Conservation (phyloP, 352 stramenopile species). For the Globisporangium okanoganense region DNA sequence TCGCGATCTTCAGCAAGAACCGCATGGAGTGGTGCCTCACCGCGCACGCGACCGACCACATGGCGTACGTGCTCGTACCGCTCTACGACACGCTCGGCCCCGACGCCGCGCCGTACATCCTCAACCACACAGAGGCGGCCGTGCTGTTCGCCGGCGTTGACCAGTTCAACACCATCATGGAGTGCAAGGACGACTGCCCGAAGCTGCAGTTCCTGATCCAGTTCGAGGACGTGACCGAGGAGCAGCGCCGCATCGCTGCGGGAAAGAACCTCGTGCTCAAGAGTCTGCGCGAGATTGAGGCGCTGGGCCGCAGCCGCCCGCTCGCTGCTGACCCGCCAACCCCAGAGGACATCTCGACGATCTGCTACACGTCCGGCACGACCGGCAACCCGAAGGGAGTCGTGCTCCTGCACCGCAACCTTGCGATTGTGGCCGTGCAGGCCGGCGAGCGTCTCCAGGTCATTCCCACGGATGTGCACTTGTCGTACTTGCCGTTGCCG, state of each 20-base stretch:
- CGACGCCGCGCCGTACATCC: slow-evolving; percentile 63
- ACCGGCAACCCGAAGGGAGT: slow-evolving; percentile 96
- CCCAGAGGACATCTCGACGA: slow-evolving; percentile 87
- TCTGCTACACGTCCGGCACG: slow-evolving; percentile 96
- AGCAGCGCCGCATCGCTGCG: slow-evolving; percentile 21
- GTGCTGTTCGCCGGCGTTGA: slow-evolving; percentile 53
- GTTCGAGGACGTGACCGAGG: slow-evolving; percentile 43
- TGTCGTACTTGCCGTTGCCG: slow-evolving; percentile 95
- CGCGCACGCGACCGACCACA: slow-evolving; percentile 53
- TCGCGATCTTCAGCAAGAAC: slow-evolving; percentile 73
- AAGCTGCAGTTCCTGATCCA: slow-evolving; percentile 50
- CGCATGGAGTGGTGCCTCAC: slow-evolving; percentile 62
- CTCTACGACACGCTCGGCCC: slow-evolving; percentile 80
- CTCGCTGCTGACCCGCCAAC: slow-evolving; percentile 44
- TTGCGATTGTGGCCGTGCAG: slow-evolving; percentile 25
- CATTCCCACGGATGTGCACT: slow-evolving; percentile 77
- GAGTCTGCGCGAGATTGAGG: slow-evolving; percentile 39
- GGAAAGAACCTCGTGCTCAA: slow-evolving; percentile 34
- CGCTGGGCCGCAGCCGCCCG: slow-evolving; percentile 30
- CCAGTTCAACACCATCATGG: slow-evolving; percentile 57
- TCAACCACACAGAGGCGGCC: slow-evolving; percentile 66
- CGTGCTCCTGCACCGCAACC: slow-evolving; percentile 90
- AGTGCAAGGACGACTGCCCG: slow-evolving; percentile 45
- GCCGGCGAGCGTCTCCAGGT: slow-evolving; percentile 29
- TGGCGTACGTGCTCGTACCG: slow-evolving; percentile 62